Evolutionary conservation across 176 grass and related monocot genomes (phyloP), one percentile per base, ranked within the genome.

Genomic region (Oryza meyeriana): DNA sequence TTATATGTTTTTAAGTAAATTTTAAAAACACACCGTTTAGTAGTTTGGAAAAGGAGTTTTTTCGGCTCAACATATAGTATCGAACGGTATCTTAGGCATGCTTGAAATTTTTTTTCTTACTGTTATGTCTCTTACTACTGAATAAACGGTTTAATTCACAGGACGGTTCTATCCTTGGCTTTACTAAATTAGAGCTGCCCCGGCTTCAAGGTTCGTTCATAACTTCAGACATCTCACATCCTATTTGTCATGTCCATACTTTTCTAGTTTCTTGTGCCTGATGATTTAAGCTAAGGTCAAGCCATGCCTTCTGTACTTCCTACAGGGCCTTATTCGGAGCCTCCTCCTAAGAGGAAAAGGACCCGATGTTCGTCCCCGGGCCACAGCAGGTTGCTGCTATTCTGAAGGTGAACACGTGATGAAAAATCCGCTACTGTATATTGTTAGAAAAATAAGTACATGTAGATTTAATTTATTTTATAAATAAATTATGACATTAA

Each of bases 291-390:
- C 38, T 11, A 79, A 50, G 40, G 35, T 78, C 1, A 33, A 45
- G 28, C 38, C 29, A 67, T 50, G 40, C 74, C 12, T 58, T 76
- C 39, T 76, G 28, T 42, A 61, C 66, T 45, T 40, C 13, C 16
- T 36, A 39, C 66, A 85, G 83, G 29, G 22, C 62, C 30, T 9
- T 24, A 71, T 33, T 85, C 29, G 13, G 83, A 47, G 14, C 83
- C 66, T 0, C 65, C 83, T 47, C 10, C 28, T 47, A 79, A 48
- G 83, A 74, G 48, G 64, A 81, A 26, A 52, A 75, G 4, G 14
- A 42, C 52, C 71, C 52, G 10, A 14, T 78, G 66, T 62, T 58
- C 67, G 20, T n/a, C 52, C 10, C 52, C 10, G 2, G 6, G 42
- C 24, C 36, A 9, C 64, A 63, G 17, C 1, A 84, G 63, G 36